These are phyloP conservation scores for Eimeria praecox DNA, from an alignment of 169 alveolate species.

Conservation along the genomic window DNA sequence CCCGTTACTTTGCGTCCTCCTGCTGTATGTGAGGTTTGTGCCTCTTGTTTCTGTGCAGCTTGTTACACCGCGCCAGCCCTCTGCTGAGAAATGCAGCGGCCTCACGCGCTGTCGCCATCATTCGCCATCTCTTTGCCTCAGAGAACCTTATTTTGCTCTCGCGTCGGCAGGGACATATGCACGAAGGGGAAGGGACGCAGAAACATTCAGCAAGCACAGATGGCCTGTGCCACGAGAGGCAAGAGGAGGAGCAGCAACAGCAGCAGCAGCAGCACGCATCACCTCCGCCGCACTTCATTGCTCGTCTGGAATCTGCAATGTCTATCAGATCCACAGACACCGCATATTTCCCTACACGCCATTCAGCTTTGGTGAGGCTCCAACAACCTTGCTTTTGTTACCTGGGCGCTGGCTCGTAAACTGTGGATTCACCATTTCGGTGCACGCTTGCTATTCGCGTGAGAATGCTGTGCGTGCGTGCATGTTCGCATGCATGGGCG, in stretches of 20 bases:
- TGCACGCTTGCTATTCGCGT: not conserved
- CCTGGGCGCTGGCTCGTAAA: not conserved
- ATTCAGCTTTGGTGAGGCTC: not conserved
- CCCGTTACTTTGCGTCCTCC: not conserved
- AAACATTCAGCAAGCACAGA: not conserved
- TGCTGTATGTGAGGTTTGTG: not conserved
- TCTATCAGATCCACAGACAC: constrained; percentile 51
- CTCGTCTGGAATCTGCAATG: constrained; percentile 65
- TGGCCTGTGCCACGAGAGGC: not conserved
- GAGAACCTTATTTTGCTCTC: constrained; percentile 26
- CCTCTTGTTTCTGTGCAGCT: constrained; percentile 1
- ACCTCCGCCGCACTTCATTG: constrained; percentile 57
- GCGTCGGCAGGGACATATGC: constrained; percentile 24
- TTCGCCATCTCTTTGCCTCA: constrained; percentile 37
- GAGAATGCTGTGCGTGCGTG: not conserved
- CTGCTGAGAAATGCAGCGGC: constrained; percentile 58
- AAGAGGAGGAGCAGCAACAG: constrained; percentile 12
- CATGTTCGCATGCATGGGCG: not conserved
- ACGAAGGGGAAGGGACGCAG: not conserved
- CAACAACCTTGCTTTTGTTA: not conserved
- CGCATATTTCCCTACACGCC: constrained; percentile 8
- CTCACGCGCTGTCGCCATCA: constrained; percentile 63
- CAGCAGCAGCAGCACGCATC: constrained; percentile 46
- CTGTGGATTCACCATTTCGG: not conserved
- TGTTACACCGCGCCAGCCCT: constrained; percentile 62